phyloP scores from a whole-genome alignment of 352 stramenopile genomes.

The Globisporangium ultimum region DNA sequence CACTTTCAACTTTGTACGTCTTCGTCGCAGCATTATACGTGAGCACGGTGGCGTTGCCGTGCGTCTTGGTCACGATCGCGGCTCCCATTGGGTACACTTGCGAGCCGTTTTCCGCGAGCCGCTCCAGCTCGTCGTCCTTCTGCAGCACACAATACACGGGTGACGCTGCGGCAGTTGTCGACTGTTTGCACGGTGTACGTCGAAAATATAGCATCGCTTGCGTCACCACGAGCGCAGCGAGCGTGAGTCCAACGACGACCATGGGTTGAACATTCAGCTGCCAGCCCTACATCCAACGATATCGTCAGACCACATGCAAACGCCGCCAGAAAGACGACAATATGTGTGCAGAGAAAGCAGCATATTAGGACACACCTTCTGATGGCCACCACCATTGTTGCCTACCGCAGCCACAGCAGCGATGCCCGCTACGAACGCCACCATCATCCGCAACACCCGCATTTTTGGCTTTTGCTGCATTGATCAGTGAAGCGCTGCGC shows the following conservation, averaged over 20 bases:
- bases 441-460: neutral
- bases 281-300: neutral
- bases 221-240: slow-evolving; percentile 17
- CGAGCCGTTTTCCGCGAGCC: slow-evolving; percentile 13
- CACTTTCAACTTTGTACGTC: slow-evolving; percentile 33
- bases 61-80: slow-evolving; percentile 16
- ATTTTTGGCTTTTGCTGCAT: neutral
- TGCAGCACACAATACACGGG: slow-evolving; percentile 26
- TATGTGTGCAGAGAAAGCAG: neutral
- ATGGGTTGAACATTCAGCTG: slow-evolving; percentile 1
- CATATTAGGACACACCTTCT: no score
- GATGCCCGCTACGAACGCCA: neutral
- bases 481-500: no score
- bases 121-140: slow-evolving; percentile 26
- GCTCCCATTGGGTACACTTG: slow-evolving; percentile 24
- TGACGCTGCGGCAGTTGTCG: no score
- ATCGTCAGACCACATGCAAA: neutral
- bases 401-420: neutral
- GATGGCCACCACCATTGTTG: neutral
- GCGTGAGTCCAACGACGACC: slow-evolving; percentile 11
- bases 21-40: slow-evolving; percentile 20
- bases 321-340: no score
- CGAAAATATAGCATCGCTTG: slow-evolving; percentile 9
- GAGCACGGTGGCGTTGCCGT: slow-evolving; percentile 15
- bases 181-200: neutral